Evolutionary conservation across 352 stramenopile species (phyloP).

Genomic region (Pseudoperonospora humuli): DNA sequence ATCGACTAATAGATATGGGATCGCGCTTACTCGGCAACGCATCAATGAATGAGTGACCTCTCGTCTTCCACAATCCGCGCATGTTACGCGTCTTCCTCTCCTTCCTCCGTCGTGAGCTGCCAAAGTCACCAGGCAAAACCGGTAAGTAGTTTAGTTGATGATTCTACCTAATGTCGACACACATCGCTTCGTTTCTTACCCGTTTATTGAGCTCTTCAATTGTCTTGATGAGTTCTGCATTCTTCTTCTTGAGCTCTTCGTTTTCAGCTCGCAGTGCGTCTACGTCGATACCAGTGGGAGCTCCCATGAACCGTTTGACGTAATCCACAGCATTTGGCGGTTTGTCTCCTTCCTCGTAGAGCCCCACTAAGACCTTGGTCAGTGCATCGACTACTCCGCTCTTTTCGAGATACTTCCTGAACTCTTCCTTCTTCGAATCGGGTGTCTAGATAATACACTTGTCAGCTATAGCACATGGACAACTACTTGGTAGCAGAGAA

Average conservation of each 20-base stretch:
- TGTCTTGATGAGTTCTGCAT: constrained; percentile 84
- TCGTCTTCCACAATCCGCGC: constrained; percentile 1
- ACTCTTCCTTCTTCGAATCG: constrained; percentile 98
- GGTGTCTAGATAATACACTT: constrained; percentile 61
- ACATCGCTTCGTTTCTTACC: constrained; percentile 26
- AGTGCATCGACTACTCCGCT: constrained; percentile 95
- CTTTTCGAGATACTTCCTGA: constrained; percentile 97
- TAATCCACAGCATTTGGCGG: constrained; percentile 96
- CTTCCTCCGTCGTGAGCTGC: constrained; percentile 61
- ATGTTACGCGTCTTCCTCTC: constrained; percentile 35
- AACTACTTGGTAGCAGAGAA: too few relatives aligned
- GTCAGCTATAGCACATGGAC: neutral
- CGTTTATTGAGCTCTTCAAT: constrained; percentile 89
- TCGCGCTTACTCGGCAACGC: neutral
- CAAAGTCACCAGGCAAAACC: constrained; percentile 1
- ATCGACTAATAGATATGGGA: constrained; percentile 22
- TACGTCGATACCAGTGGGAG: constrained; percentile 86
- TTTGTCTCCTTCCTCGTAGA: constrained; percentile 95
- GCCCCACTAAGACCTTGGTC: constrained; percentile 94
- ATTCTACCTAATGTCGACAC: too few relatives aligned
- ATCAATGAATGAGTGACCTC: constrained; percentile 4
- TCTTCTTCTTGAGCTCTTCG: constrained; percentile 90
- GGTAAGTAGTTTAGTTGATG: too few relatives aligned
- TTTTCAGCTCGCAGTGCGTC: constrained; percentile 85
- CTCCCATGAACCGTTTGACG: constrained; percentile 94